phyloP scores from a whole-genome alignment of 306 rosid genomes.

The Echinosophora koreensis region DNA sequence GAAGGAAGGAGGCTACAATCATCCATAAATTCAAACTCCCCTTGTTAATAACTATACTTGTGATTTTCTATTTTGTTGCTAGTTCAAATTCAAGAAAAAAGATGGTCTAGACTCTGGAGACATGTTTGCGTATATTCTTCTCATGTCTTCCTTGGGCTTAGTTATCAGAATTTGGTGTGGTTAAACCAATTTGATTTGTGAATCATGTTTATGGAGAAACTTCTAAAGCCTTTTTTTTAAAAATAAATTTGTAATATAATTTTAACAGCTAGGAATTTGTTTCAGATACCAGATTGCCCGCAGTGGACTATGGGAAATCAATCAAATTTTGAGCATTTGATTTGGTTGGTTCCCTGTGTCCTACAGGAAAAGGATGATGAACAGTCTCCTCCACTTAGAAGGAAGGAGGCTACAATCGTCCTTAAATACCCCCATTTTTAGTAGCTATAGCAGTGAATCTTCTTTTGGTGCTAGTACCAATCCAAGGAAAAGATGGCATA shows the following conservation, averaged over 20 bases:
- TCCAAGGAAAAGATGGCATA: neutral
- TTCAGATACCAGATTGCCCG: too few species aligned
- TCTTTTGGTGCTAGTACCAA: neutral
- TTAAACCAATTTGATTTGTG: neutral
- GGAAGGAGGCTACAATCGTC: constrained; percentile 66
- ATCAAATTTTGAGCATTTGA: constrained; percentile 64
- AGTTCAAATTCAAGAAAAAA: constrained; percentile 19
- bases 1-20: constrained; percentile 69
- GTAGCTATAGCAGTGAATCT: neutral
- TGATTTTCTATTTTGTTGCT: neutral
- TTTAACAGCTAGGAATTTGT: too few species aligned
- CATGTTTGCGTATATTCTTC: constrained; percentile 15
- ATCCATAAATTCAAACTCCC: constrained; percentile 42
- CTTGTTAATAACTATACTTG: neutral
- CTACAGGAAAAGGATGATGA: constrained; percentile 82
- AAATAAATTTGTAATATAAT: too few species aligned
- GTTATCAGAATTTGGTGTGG: neutral
- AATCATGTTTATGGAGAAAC: neutral
- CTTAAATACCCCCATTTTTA: constrained; percentile 37
- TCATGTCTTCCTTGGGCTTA: neutral
- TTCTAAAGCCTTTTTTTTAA: neutral
- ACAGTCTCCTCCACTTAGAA: constrained; percentile 80
- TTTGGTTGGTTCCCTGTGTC: constrained; percentile 73
- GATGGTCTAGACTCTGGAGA: neutral
- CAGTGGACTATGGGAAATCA: constrained; percentile 61